These are phyloP conservation scores for Alternaria tenuissima DNA, from an alignment of 2,329 filamentous ascomycete genomes.

Conservation along the genomic window DNA sequence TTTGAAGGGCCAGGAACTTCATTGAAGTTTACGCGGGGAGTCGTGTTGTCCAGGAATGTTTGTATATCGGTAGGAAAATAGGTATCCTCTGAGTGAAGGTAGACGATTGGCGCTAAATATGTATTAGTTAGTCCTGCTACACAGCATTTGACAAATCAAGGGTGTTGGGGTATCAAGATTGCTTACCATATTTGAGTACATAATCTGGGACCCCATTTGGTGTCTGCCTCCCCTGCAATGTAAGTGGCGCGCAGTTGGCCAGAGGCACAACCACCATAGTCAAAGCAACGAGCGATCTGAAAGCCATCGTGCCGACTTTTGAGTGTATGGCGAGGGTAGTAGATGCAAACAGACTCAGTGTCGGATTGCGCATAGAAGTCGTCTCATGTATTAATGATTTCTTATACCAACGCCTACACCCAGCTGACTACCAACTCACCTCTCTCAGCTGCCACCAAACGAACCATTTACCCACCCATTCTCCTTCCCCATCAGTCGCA, in stretches of 20 bases:
- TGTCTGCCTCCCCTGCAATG: slow-evolving; percentile 29
- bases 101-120: slow-evolving; percentile 54
- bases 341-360: slow-evolving; percentile 1
- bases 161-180: not conserved
- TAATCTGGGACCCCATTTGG: slow-evolving; percentile 46
- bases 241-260: slow-evolving; percentile 28
- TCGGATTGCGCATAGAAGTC: not conserved
- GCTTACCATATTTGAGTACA: slow-evolving; percentile 51
- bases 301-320: slow-evolving; percentile 19
- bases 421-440: slow-evolving; percentile 9
- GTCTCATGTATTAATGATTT: not conserved
- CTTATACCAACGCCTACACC: slow-evolving; percentile 10
- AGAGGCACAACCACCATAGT: slow-evolving; percentile 22
- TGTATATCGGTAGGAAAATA: slow-evolving; percentile 57
- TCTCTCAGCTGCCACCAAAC: not conserved
- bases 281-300: slow-evolving; percentile 17
- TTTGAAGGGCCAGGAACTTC: slow-evolving; percentile 43
- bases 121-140: slow-evolving; percentile 13
- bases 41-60: slow-evolving; percentile 52
- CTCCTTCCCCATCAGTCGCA: not conserved
- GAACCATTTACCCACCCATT: slow-evolving; percentile 2
- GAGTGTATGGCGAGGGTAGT: slow-evolving; percentile 1
- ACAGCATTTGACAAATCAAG: not conserved
- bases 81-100: slow-evolving; percentile 53
- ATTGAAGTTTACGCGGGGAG: slow-evolving; percentile 50